phyloP scores from a whole-genome alignment of 176 grass and related monocot species.

The Panicum miliaceum region DNA sequence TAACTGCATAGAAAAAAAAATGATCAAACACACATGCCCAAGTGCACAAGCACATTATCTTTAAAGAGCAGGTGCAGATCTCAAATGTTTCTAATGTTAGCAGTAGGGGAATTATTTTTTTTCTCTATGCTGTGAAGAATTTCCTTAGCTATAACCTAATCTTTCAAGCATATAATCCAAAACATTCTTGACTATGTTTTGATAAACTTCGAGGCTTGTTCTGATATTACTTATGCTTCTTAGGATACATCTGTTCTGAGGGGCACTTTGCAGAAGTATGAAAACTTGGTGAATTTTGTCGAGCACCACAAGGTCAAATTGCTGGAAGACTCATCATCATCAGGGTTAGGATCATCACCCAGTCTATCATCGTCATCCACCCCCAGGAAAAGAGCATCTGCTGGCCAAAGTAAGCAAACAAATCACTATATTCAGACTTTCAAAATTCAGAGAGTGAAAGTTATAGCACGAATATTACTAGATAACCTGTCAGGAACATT shows the following conservation, averaged over 20 bases:
- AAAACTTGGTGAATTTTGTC: constrained; percentile 72
- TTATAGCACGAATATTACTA: background rate
- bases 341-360: constrained; percentile 46
- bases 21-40: background rate
- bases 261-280: constrained; percentile 71
- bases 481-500: constrained; percentile 4
- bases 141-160: constrained; percentile 2
- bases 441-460: constrained; percentile 12
- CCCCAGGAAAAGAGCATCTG: constrained; percentile 70
- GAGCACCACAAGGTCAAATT: constrained; percentile 63
- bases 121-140: constrained; percentile 7
- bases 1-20: constrained; percentile 22
- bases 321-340: constrained; percentile 54
- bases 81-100: constrained; percentile 8
- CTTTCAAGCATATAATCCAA: background rate
- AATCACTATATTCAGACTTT: background rate
- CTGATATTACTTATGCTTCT: constrained; percentile 41
- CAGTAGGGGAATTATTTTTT: background rate
- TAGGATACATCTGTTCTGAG: constrained; percentile 78
- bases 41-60: constrained; percentile 6
- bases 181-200: constrained; percentile 20
- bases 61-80: background rate
- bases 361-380: constrained; percentile 54
- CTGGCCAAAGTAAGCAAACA: constrained; percentile 55
- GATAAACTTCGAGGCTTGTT: constrained; percentile 19